Base-by-base conservation (phyloP, 2,329 filamentous ascomycete species). In the Cladobotryum protrusum region DNA sequence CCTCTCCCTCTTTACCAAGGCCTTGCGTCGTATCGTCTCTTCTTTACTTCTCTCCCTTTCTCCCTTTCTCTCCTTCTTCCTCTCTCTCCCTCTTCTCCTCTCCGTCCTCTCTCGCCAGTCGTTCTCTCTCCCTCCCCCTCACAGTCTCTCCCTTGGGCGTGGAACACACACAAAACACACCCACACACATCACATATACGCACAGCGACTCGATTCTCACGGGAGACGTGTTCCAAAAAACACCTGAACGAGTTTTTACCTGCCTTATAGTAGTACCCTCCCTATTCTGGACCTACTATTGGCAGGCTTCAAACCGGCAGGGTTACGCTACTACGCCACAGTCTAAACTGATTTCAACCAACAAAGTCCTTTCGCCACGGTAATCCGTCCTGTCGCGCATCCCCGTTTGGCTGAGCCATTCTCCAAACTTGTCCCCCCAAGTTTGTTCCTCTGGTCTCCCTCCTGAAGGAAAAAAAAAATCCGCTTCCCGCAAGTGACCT, bases 291-390 rank as follows among this genome's bases (percentile, higher is more conserved):
- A 46, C 47, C 37, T 29, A 17, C 43, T 51, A 49, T 53, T 57
- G 52, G 54, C 45, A 53, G 55, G 6, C 50, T 47, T 46, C 54
- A 44, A 43, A 24, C 32, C 45, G 43, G 44, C 39, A 45, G 50
- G 53, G 43, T 44, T 45, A 50, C 53, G 51, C 48, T 50, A 41
- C 43, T 48, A 52, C 53, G 52, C 55, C 51, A 54, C 54, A 44
- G 14, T 34, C 19, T 44, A 39, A 43, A 19, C 44, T 41, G 39
- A 19, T 42, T 39, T 49, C 37, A 36, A 13, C 17, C 37, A 39
- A 49, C 49, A 40, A 47, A 46, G 46, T 43, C 34, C 41, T 45
- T 19, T 43, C 24, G 36, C 41, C 32, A 39, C 49, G 13, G 39
- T 35, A 42, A 18, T 37, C 34, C 40, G 12, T 8, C 39, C 43